Conservation (phyloP, 2,329 filamentous ascomycete genomes). For the Beauveria bassiana region DNA sequence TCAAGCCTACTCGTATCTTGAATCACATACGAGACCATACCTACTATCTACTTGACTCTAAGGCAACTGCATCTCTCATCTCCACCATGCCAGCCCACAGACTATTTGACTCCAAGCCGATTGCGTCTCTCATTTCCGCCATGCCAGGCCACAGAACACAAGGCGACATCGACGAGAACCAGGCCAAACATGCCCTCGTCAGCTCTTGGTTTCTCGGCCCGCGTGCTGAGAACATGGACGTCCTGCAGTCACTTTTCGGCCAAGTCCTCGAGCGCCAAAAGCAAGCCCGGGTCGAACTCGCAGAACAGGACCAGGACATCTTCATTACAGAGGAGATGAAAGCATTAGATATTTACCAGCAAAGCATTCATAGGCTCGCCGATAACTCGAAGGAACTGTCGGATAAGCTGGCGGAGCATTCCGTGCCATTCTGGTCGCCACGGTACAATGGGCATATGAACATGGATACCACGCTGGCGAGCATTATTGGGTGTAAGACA, state of each 20-base stretch:
- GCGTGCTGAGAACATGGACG: not conserved
- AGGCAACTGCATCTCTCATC: too few relatives aligned
- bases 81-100: too few relatives aligned
- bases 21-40: not conserved
- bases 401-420: not conserved
- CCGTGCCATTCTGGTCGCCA: not conserved
- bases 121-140: too few relatives aligned
- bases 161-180: not conserved
- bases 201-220: not conserved
- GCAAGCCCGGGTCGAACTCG: not conserved
- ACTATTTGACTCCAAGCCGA: too few relatives aligned
- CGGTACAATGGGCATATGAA: not conserved
- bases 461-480: not conserved
- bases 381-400: not conserved
- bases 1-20: too few relatives aligned
- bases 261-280: not conserved
- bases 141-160: too few relatives aligned
- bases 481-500: not conserved
- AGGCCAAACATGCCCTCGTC: not conserved
- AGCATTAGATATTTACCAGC: not conserved
- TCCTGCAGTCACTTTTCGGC: not conserved
- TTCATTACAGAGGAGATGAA: not conserved
- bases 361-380: not conserved
- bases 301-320: not conserved
- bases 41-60: too few relatives aligned